A percentile compares a stretch with the other conserved stretches of the same genome.
Conservation (phyloP, 202 grass and related monocot genomes). For the Hordeum pubiflorum region DNA sequence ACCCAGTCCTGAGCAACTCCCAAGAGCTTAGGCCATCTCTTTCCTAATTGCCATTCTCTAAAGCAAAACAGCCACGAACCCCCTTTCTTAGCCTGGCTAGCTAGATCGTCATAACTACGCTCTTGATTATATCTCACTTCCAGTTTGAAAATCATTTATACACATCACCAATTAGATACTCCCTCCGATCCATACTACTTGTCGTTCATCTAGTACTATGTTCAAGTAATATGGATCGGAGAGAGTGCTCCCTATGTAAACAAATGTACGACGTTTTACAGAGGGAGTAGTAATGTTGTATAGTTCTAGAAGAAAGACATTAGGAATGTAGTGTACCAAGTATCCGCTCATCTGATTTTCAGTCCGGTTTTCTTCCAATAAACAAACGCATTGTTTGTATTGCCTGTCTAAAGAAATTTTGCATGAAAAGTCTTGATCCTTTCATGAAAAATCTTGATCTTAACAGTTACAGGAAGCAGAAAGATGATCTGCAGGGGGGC, state of each 20-base stretch:
- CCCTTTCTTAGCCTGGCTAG: not conserved
- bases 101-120: not conserved
- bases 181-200: no score
- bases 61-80: slow-evolving; percentile 33
- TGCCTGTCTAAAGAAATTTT: not conserved
- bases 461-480: slow-evolving; percentile 22
- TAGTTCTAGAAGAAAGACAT: no score
- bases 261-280: no score
- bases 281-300: no score
- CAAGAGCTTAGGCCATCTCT: slow-evolving; percentile 35
- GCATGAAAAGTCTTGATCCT: slow-evolving; percentile 10
- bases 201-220: no score
- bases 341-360: not conserved
- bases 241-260: no score
- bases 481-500: slow-evolving; percentile 24
- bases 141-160: not conserved
- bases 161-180: not conserved
- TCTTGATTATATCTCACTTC: not conserved
- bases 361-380: not conserved
- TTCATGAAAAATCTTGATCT: not conserved
- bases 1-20: slow-evolving; percentile 41
- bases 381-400: not conserved
- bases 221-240: no score
- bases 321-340: not conserved
- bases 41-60: slow-evolving; percentile 35